These are phyloP conservation scores for Alternaria panax DNA, from an alignment of 2,329 filamentous ascomycete species.

Conservation along the genomic window DNA sequence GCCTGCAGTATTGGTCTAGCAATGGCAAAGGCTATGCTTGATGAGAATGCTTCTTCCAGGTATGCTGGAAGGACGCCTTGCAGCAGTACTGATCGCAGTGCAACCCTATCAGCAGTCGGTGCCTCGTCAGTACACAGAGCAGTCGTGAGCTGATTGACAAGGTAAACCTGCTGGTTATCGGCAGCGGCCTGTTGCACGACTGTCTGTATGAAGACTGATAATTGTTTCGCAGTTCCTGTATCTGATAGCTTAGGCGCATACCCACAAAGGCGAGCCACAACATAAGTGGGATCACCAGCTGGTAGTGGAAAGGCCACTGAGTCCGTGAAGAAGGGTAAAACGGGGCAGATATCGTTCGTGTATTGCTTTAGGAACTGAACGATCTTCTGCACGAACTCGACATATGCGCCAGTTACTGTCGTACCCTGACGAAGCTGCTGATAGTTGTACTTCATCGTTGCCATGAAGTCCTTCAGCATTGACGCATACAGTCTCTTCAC, in stretches of 20 bases:
- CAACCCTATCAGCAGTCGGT: slow-evolving; percentile 51
- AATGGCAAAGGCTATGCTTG: slow-evolving; percentile 60
- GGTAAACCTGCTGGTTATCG: slow-evolving; percentile 64
- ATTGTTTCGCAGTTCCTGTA: slow-evolving; percentile 59
- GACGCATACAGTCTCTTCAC: slow-evolving; percentile 58
- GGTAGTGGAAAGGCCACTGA: slow-evolving; percentile 67
- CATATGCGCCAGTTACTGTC: slow-evolving; percentile 61
- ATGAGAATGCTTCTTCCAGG: slow-evolving; percentile 57
- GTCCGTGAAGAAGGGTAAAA: slow-evolving; percentile 68
- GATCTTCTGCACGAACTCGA: slow-evolving; percentile 67
- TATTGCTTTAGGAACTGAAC: slow-evolving; percentile 68
- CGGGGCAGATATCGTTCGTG: slow-evolving; percentile 62
- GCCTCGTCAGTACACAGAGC: slow-evolving; percentile 59
- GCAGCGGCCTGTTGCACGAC: slow-evolving; percentile 65
- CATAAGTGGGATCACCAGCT: slow-evolving; percentile 66
- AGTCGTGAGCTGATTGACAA: slow-evolving; percentile 61
- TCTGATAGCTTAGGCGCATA: slow-evolving; percentile 63
- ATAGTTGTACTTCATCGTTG: slow-evolving; percentile 67
- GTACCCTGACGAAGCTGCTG: slow-evolving; percentile 56
- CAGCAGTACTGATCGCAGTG: slow-evolving; percentile 60
- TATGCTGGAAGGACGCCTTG: slow-evolving; percentile 66
- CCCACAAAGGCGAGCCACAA: slow-evolving; percentile 66
- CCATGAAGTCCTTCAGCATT: slow-evolving; percentile 65
- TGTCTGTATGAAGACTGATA: slow-evolving; percentile 66
- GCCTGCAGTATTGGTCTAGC: slow-evolving; percentile 61